phyloP scores from a whole-genome alignment of 2,329 filamentous ascomycete genomes.

The Nemania sp. region DNA sequence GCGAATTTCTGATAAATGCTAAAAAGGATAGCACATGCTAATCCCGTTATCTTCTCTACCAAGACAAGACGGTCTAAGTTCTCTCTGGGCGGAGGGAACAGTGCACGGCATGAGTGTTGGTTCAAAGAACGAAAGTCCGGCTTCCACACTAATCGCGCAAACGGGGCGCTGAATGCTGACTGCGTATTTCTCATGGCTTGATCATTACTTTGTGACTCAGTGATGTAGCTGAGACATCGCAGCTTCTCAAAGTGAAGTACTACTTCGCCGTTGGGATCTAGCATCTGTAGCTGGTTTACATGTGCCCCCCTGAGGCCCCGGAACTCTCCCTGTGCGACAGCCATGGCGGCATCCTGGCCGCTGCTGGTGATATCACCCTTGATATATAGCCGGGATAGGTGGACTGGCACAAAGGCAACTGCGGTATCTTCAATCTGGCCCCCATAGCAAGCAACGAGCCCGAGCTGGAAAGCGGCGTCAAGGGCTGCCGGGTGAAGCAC shows the following conservation, averaged over 20 bases:
- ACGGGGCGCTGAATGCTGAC: conserved; percentile 9
- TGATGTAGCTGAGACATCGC: conserved; percentile 3
- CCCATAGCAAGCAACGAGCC: conserved; percentile 27
- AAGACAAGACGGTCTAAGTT: neutral
- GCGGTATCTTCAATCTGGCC: conserved; percentile 18
- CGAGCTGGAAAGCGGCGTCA: conserved; percentile 26
- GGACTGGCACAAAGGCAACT: conserved; percentile 25
- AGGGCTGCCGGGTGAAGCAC: conserved; percentile 29
- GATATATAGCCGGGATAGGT: conserved; percentile 23
- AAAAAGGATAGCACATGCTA: neutral
- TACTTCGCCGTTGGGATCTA: conserved; percentile 12
- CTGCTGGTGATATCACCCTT: neutral
- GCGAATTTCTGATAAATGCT: neutral
- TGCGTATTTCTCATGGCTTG: neutral
- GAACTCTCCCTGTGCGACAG: conserved; percentile 7
- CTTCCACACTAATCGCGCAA: conserved; percentile 22
- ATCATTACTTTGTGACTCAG: neutral
- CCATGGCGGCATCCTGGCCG: neutral
- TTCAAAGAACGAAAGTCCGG: conserved; percentile 10
- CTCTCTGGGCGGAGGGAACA: conserved; percentile 4
- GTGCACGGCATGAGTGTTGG: neutral
- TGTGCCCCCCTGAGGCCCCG: conserved; percentile 22
- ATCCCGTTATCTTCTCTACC: neutral
- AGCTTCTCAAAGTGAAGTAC: conserved; percentile 15
- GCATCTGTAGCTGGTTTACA: conserved; percentile 13